These are phyloP conservation scores for Teratosphaeria viscida DNA, from an alignment of 2,329 filamentous ascomycete species.

Conservation along the genomic window DNA sequence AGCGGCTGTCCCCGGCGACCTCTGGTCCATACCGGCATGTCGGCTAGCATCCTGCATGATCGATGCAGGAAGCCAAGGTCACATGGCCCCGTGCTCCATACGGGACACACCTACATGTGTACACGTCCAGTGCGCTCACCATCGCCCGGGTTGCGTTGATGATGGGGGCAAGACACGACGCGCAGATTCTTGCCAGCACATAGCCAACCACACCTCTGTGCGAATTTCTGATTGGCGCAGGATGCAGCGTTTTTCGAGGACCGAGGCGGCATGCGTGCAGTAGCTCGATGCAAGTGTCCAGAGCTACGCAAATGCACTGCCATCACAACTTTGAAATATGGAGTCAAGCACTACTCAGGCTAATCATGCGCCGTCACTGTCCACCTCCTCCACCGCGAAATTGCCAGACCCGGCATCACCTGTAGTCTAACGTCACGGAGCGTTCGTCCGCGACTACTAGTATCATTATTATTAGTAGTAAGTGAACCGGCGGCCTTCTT, in stretches of 20 bases:
- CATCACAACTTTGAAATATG: background rate
- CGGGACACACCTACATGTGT: background rate
- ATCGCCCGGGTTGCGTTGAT: background rate
- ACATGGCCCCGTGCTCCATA: background rate
- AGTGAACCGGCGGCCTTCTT: background rate
- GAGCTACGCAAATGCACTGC: background rate
- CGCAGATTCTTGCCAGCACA: background rate
- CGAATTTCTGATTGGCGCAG: background rate
- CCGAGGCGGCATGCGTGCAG: background rate
- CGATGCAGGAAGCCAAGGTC: background rate
- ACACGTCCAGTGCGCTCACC: background rate
- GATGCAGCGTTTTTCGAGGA: background rate
- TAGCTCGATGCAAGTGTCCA: background rate
- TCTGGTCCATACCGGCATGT: background rate
- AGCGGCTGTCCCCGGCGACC: background rate
- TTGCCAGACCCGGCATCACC: background rate
- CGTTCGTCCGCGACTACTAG: background rate
- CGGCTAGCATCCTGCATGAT: background rate
- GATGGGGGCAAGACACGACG: background rate
- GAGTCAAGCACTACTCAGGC: background rate
- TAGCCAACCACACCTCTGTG: background rate
- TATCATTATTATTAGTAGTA: too few relatives aligned
- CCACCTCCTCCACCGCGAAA: background rate
- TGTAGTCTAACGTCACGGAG: background rate
- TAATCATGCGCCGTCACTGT: background rate